Evolutionary conservation across 805 yeast genomes (phyloP), one percentile per base, ranked within the genome.

Genomic region (Ogataea dorogensis): DNA sequence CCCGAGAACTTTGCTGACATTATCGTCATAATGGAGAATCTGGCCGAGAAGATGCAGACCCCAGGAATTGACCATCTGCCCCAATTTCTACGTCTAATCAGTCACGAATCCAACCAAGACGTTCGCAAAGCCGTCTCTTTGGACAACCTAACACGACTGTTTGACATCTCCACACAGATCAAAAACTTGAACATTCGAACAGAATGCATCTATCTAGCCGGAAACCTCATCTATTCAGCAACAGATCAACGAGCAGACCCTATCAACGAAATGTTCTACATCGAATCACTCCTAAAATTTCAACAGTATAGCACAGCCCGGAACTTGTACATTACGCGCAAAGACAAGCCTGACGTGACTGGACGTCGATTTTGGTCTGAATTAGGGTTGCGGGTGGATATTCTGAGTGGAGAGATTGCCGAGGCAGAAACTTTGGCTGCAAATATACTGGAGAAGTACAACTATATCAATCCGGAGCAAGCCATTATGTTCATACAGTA

Each of bases 291-390:
- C 26, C 50, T 68, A 13, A 50, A 54, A 5, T 58, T 54, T 43
- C 57, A 59, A 2, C 44, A 64, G 3, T 54, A 49, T 36, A 43
- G 54, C 7, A 55, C 59, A 23, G 79, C 78, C 0, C 51, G 52
- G 5, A 42, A 54, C 7, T 51, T 74, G 13, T 68, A 67, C 44
- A 43, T 52, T 12, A 50, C 66, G 1, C 56, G 67, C 36, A 50
- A 56, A 30, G 52, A 43, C 2, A 65, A 65, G 5, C 41, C 43
- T 0, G 64, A 67, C 37, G 64, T 59, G 6, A 34, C 39, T 23
- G 50, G 44, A 19, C 66, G 71, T 40, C 52, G 77, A 36, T 75
- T 77, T 65, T 75, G 81, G 81, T 56, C 59, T 40, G 80, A 75
- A 33, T 38, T 68, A 16, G 75, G 78, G n/a, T 56, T 67, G 37